A percentile compares a stretch with the other conserved stretches of the same genome.
These are phyloP conservation scores for Pyrus pyrifolia DNA, from an alignment of 306 rosid genomes.

Conservation along the genomic window DNA sequence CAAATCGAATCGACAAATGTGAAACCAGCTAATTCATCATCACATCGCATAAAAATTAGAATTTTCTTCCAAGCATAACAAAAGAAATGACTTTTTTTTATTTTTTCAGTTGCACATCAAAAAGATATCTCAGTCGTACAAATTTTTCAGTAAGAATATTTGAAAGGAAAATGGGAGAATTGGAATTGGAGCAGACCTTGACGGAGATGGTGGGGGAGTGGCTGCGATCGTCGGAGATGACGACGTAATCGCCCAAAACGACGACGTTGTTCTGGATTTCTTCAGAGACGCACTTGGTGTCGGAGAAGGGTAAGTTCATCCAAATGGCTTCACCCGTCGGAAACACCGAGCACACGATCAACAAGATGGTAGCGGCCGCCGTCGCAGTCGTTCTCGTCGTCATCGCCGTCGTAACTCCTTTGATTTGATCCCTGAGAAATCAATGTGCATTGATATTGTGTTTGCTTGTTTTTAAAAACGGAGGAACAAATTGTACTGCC, in stretches of 20 bases:
- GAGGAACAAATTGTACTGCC: background rate
- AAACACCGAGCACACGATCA: background rate
- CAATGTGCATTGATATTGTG: background rate
- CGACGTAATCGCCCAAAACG: conserved; percentile 77
- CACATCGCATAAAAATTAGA: background rate
- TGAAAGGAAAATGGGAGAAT: background rate
- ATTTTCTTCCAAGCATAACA: too few relatives aligned
- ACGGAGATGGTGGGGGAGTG: conserved; percentile 49
- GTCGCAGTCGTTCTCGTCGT: background rate
- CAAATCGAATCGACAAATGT: background rate
- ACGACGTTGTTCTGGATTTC: conserved; percentile 90
- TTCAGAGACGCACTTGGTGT: conserved; percentile 90
- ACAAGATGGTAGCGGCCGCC: background rate
- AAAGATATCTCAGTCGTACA: too few relatives aligned
- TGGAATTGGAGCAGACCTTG: conserved; percentile 43
- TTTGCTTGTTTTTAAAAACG: background rate
- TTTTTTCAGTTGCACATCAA: too few relatives aligned
- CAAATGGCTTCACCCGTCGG: conserved; percentile 11
- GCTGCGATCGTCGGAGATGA: conserved; percentile 44
- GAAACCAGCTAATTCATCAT: background rate
- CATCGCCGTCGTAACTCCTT: conserved; percentile 2
- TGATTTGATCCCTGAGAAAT: background rate
- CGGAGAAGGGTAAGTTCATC: conserved; percentile 47
- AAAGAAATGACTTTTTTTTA: background rate
- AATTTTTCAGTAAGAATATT: background rate